A percentile compares a stretch with the other conserved stretches of the same genome.
phyloP scores from a whole-genome alignment of 169 alveolate genomes.

The Neospora caninum region DNA sequence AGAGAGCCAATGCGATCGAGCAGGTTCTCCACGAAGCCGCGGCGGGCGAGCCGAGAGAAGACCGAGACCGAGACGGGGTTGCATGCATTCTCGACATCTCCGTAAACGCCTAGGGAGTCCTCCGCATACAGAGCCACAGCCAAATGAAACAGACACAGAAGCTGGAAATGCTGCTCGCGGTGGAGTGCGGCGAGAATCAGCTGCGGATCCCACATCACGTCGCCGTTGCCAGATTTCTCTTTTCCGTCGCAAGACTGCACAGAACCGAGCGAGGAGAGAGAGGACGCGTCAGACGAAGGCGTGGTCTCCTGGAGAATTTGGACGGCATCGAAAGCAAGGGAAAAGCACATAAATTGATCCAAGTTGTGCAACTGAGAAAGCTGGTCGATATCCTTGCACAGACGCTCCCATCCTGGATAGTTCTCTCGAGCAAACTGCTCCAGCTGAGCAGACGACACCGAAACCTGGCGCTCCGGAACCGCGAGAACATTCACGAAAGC shows the following conservation, averaged over 20 bases:
- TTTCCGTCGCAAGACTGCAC: neutral
- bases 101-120: neutral
- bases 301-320: neutral
- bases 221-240: neutral
- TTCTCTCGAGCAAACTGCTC: conserved; percentile 40
- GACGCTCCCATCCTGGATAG: conserved; percentile 41
- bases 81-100: neutral
- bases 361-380: conserved; percentile 41
- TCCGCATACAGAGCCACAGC: neutral
- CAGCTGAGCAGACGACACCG: conserved; percentile 30
- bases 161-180: conserved; percentile 48
- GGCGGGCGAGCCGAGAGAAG: neutral
- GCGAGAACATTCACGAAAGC: neutral
- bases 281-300: neutral
- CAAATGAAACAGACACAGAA: conserved; percentile 37
- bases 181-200: conserved; percentile 51
- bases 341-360: conserved; percentile 26
- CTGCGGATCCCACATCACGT: conserved; percentile 39
- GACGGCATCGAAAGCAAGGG: conserved; percentile 54
- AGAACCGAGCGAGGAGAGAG: neutral
- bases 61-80: neutral
- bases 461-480: neutral
- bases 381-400: conserved; percentile 45
- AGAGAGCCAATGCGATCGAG: neutral
- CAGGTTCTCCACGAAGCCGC: neutral